Evolutionary conservation across 2,329 filamentous ascomycete species (phyloP), one percentile per base, ranked within the genome.

Genomic region (Fusarium continuum): DNA sequence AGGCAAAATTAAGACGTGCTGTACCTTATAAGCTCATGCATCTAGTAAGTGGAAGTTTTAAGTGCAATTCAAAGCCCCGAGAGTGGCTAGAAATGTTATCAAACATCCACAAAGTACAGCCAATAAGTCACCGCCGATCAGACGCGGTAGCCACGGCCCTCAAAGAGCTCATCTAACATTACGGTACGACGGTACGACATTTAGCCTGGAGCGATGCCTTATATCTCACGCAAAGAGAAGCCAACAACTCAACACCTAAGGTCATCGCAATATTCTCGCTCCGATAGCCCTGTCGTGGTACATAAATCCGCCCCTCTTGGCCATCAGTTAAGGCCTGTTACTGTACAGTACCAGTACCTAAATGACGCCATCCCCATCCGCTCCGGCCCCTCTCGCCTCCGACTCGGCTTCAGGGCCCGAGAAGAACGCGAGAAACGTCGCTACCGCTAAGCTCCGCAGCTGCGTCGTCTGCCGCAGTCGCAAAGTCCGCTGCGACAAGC

Each of bases 401-500:
- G 64, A 40, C 38, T 64, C 69, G 62, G 68, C 49, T 19, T 49
- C 64, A 16, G 52, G 51, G 38, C 26, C 70, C 56, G 69, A 69
- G 58, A 68, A 69, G 67, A 53, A 29, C 63, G 64, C 67, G 65
- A 70, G 39, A 35, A 43, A 50, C 35, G 32, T 54, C 34, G 34
- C 39, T 22, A 41, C 53, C 20, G 22, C 47, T 40, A 61, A 82
- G 64, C 71, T 69, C 45, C 80, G 81, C 47, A 83, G 82, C 68
- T 85, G 82, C 47, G 75, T 81, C 5, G 76, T 80, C 4, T 87
- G 84, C 59, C 78, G 84, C 36, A 76, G 72, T 28, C 83, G 84
- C 39, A 86, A 86, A 63, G 84, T 87, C 5, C 82, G 83, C 38
- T 87, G 85, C 70, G 82, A 86, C 68, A 86, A 85, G 70, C 72